Evolutionary conservation across 306 rosid genomes (phyloP).

Genomic region (Trifolium subterraneum): DNA sequence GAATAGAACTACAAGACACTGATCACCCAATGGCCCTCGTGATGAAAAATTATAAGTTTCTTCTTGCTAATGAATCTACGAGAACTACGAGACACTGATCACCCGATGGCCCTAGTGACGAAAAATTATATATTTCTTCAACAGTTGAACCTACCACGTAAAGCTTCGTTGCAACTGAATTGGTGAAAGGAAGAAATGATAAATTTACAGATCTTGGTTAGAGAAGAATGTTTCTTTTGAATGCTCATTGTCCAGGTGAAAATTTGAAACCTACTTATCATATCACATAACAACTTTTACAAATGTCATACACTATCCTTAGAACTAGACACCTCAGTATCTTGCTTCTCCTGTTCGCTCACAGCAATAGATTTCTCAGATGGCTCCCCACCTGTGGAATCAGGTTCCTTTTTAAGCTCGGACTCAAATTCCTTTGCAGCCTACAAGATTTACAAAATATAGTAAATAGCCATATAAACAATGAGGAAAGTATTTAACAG

Average conservation of each 20-base stretch:
- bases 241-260: slow-evolving; percentile 20
- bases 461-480: slow-evolving; percentile 31
- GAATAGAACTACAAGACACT: background rate
- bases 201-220: slow-evolving; percentile 33
- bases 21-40: background rate
- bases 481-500: slow-evolving; percentile 6
- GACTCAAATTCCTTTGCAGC: slow-evolving; percentile 98
- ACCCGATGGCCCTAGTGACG: background rate
- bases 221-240: slow-evolving; percentile 38
- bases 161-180: slow-evolving; percentile 14
- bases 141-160: background rate
- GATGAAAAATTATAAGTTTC: background rate
- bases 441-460: slow-evolving; percentile 52
- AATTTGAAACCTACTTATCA: slow-evolving; percentile 33
- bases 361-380: slow-evolving; percentile 52
- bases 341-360: slow-evolving; percentile 69
- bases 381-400: slow-evolving; percentile 45
- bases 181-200: slow-evolving; percentile 22
- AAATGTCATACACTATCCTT: slow-evolving; percentile 69
- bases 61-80: background rate
- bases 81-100: background rate
- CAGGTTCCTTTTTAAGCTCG: slow-evolving; percentile 84
- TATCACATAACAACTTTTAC: slow-evolving; percentile 20
- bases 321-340: slow-evolving; percentile 64
- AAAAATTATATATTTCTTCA: background rate